Base-by-base conservation (phyloP, 768 basidiomycete species). In the Chalciporus sphaerocephalus region DNA sequence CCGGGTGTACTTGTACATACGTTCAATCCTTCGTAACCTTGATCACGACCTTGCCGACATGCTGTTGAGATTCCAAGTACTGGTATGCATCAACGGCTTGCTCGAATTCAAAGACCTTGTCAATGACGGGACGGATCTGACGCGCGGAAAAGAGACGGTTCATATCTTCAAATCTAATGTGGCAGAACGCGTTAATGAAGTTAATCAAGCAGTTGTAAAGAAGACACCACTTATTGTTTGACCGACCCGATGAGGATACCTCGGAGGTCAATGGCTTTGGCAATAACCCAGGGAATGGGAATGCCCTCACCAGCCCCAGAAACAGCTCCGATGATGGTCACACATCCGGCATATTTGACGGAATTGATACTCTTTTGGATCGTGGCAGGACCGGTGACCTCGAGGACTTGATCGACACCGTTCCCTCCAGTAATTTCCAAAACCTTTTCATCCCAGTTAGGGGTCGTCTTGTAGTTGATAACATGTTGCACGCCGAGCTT, bases 11-110 rank as follows among this genome's bases (percentile, higher is more conserved):
- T 16, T 1, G 42, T 28, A 1, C 34, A 24, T 10, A 32, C 4
- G 10, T 38, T 62, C 25, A 57, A 33, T 52, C 35, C 44, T 40
- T 50, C 21, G 58, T 25, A 21, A 81, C 72, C 61, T 70, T 72
- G 48, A 81, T 75, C 15, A 78, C 76, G 13, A 82, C 71, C 63
- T 85, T 83, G 13, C 82, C 83, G 17, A 81, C 74, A 57, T 83
- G 79, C 46, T 70, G 69, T 48, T 81, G 79, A 1, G 71, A 74
- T 47, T 73, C 67, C 44, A 81, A 65, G 55, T 81, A 71, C 36
- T 65, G 62, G 57, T 77, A 83, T 1, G 81, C 82, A 36, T 73
- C 64, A 22, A 68, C 60, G 6, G 72, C 66, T n/a, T 83, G 59
- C 38, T 76, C 74, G 54, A 81, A 85, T 10, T 65, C 44, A 66